phyloP scores from a whole-genome alignment of 1,284 basidiomycete species.

The Puccinia brachypodii region DNA sequence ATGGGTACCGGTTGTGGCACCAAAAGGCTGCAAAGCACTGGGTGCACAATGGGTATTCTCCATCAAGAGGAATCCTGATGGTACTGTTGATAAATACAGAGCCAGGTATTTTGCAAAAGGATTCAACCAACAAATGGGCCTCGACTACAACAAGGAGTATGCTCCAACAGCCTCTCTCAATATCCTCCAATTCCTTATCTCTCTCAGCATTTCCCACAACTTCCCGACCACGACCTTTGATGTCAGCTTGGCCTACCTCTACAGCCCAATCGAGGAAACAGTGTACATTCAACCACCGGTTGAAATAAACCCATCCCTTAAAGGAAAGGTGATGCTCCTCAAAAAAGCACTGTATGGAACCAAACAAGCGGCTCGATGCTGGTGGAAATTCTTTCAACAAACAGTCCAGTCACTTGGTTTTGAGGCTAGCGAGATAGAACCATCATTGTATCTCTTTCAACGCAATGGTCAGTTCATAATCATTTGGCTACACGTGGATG shows the following conservation, averaged over 20 bases:
- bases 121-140: background rate
- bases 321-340: background rate
- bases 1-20: background rate
- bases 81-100: background rate
- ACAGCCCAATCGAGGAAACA: background rate
- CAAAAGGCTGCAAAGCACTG: background rate
- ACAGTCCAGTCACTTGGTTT: background rate
- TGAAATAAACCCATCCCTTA: background rate
- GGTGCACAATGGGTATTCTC: background rate
- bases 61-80: background rate
- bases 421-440: background rate
- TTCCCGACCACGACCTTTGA: background rate
- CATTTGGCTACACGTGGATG: background rate
- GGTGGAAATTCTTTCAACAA: background rate
- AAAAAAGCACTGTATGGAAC: slow-evolving; percentile 6
- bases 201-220: background rate
- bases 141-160: background rate
- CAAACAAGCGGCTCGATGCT: background rate
- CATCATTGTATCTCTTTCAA: background rate
- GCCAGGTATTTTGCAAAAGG: background rate
- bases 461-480: background rate
- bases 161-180: background rate
- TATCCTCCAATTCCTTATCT: background rate
- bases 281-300: background rate
- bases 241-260: background rate